A percentile compares a stretch with the other conserved stretches of the same genome.
These are phyloP conservation scores for Taphrina flavorubra DNA, from an alignment of 1,139 yeast species.

Conservation along the genomic window DNA sequence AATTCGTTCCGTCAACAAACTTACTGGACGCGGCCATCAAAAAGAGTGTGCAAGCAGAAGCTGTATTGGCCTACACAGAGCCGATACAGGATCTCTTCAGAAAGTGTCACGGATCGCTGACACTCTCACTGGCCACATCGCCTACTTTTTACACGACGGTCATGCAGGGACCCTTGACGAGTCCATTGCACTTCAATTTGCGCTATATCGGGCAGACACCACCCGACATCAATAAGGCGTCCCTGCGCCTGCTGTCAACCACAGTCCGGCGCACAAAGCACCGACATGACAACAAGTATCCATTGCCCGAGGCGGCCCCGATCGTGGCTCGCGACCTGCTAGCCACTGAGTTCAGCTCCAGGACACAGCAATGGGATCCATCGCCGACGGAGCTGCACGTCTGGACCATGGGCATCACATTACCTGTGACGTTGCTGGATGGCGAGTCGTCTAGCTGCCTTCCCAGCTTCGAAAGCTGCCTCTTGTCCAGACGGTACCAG, in stretches of 20 bases:
- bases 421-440: constrained; percentile 24
- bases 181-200: background rate
- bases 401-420: constrained; percentile 23
- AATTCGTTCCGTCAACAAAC: constrained; percentile 7
- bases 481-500: constrained; percentile 22
- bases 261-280: constrained; percentile 11
- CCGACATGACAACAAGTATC: background rate
- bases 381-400: constrained; percentile 15
- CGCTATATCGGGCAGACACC: constrained; percentile 6
- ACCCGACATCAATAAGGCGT: background rate
- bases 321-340: constrained; percentile 7
- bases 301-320: background rate
- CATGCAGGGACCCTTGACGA: background rate
- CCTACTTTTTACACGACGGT: background rate
- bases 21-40: background rate
- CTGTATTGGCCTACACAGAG: background rate
- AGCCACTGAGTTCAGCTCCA: background rate
- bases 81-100: constrained; percentile 7
- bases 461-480: constrained; percentile 34
- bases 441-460: constrained; percentile 12
- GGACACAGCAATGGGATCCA: background rate
- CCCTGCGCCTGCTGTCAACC: background rate
- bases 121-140: background rate
- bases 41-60: background rate
- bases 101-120: background rate